Evolutionary conservation across 164 flowering plant genomes (phyloP).

Genomic region (Umbellularia californica): DNA sequence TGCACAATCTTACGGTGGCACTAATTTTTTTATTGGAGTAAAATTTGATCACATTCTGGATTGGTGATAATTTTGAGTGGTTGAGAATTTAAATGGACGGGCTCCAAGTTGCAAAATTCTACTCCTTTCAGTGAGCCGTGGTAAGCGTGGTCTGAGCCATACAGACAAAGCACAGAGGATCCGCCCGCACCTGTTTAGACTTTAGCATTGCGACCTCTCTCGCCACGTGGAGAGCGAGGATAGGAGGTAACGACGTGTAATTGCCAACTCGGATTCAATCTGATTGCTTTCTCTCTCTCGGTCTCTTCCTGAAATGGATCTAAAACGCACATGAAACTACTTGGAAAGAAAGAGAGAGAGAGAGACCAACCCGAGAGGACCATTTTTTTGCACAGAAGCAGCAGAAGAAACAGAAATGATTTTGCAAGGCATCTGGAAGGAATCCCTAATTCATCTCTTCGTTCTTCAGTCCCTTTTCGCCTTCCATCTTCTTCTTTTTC

Average conservation of each 20-base stretch:
- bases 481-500: not conserved
- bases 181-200: no score
- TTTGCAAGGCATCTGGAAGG: not conserved
- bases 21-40: no score
- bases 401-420: not conserved
- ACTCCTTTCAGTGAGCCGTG: no score
- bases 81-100: no score
- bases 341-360: not conserved
- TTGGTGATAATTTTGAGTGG: no score
- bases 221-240: slow-evolving; percentile 1
- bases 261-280: not conserved
- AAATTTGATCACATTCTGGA: no score
- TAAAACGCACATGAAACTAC: not conserved
- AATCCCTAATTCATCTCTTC: not conserved
- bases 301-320: not conserved
- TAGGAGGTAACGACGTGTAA: not conserved
- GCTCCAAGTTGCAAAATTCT: no score
- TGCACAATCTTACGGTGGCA: no score
- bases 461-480: not conserved
- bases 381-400: not conserved
- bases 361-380: not conserved
- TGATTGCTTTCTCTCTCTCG: not conserved
- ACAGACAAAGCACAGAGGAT: no score
- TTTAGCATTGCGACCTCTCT: not conserved
- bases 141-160: no score